These are phyloP conservation scores for Globisporangium nunn DNA, from an alignment of 352 stramenopile genomes.

Conservation along the genomic window DNA sequence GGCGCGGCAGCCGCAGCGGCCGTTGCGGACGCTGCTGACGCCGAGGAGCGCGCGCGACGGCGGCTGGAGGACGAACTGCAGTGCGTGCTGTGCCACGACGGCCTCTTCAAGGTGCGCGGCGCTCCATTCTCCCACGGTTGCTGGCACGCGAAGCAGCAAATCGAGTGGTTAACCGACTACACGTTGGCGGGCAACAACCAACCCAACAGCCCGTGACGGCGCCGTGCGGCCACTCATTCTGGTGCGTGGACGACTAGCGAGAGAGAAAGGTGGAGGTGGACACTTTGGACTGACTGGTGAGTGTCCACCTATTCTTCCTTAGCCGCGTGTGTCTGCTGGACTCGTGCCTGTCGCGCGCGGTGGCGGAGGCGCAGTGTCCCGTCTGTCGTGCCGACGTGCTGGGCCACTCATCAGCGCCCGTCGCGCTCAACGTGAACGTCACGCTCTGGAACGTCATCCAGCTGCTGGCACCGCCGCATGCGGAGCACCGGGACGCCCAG, in stretches of 20 bases:
- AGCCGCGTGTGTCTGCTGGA: conserved; percentile 50
- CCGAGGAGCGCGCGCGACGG: not conserved
- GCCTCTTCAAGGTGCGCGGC: conserved; percentile 35
- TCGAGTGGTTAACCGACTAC: not conserved
- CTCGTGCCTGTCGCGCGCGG: conserved; percentile 30
- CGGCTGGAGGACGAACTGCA: conserved; percentile 27
- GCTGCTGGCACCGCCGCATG: conserved; percentile 24
- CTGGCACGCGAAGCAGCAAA: not conserved
- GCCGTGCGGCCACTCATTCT: conserved; percentile 47
- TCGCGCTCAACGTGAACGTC: conserved; percentile 54
- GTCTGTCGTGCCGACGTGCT: conserved; percentile 41
- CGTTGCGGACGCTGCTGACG: not conserved
- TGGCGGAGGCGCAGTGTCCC: conserved; percentile 42
- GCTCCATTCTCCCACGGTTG: not conserved
- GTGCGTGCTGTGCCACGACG: conserved; percentile 49
- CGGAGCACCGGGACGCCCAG: conserved; percentile 10
- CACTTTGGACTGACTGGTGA: not conserved
- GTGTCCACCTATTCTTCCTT: not conserved
- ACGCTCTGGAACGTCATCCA: conserved; percentile 70
- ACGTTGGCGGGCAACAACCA: not conserved
- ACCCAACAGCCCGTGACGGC: conserved; percentile 27
- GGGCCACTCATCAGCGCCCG: conserved; percentile 14
- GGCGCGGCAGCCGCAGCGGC: not conserved
- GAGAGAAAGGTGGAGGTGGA: not conserved
- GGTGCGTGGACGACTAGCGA: conserved; percentile 15